Evolutionary conservation across 2,329 filamentous ascomycete genomes (phyloP).

Genomic region (Pseudopyrenochaeta lycopersici): DNA sequence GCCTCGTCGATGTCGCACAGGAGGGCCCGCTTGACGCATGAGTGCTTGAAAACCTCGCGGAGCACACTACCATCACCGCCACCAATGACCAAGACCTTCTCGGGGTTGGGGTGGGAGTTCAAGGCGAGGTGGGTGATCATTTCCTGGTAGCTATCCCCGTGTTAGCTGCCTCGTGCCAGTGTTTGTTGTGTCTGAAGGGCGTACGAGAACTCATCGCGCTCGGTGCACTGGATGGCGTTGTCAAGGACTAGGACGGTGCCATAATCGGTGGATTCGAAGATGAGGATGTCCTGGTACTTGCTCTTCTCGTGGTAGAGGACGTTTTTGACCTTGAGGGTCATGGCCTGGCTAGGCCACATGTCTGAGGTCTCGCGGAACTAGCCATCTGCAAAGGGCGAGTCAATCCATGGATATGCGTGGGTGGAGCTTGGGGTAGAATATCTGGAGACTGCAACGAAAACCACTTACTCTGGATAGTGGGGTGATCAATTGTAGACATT

Average conservation of each 20-base stretch:
- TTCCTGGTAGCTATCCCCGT: constrained; percentile 79
- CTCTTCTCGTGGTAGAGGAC: constrained; percentile 99
- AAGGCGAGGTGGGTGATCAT: constrained; percentile 99
- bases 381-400: constrained; percentile 74
- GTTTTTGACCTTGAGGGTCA: constrained; percentile 91
- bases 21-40: constrained; percentile 91
- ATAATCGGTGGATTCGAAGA: constrained; percentile 98
- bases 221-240: constrained; percentile 98
- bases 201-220: constrained; percentile 96
- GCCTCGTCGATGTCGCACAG: constrained; percentile 99
- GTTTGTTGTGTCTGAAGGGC: constrained; percentile 27
- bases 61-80: constrained; percentile 97
- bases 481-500: constrained; percentile 75
- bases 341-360: constrained; percentile 99
- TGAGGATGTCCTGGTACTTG: constrained; percentile 97
- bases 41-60: constrained; percentile 98
- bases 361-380: constrained; percentile 99
- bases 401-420: constrained; percentile 8
- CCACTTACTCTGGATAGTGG: constrained; percentile 74
- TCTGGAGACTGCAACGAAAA: not conserved
- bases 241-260: constrained; percentile 96
- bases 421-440: too few relatives aligned
- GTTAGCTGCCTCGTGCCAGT: constrained; percentile 21
- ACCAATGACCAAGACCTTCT: constrained; percentile 98
- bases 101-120: constrained; percentile 97